A percentile compares a stretch with the other conserved stretches of the same genome.
Evolutionary conservation across 495 filamentous ascomycete species (phyloP).

Genomic region (Xylaria scruposa): DNA sequence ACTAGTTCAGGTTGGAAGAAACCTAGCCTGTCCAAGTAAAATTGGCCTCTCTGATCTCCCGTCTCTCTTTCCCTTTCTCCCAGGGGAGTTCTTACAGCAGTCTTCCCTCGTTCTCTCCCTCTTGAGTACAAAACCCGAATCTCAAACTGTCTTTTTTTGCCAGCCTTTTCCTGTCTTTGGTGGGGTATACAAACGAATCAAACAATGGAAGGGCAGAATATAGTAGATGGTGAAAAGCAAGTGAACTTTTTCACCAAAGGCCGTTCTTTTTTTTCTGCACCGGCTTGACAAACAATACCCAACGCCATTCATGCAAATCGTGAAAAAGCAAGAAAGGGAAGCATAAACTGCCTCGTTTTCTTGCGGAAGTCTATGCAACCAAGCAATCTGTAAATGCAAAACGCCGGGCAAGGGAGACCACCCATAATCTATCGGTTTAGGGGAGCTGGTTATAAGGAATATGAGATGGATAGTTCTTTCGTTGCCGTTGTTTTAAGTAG

Average conservation of each 20-base stretch:
- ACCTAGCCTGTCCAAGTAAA: not conserved
- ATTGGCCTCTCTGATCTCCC: not conserved
- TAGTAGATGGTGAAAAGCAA: not conserved
- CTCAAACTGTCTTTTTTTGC: not conserved
- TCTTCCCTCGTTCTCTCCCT: not conserved
- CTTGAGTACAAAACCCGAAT: not conserved
- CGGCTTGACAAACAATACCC: constrained; percentile 22
- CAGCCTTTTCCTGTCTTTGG: constrained; percentile 16
- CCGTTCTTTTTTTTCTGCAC: not conserved
- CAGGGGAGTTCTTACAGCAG: not conserved
- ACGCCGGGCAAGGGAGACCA: constrained; percentile 25
- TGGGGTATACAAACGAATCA: constrained; percentile 24
- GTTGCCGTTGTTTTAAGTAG: not conserved
- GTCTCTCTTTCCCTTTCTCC: not conserved
- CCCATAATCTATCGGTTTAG: constrained; percentile 24
- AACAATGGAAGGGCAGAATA: not conserved
- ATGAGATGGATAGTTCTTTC: constrained; percentile 2
- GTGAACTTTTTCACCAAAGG: not conserved
- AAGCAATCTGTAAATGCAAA: constrained; percentile 24
- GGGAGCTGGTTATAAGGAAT: not conserved
- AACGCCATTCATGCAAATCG: constrained; percentile 30
- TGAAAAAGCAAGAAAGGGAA: constrained; percentile 11
- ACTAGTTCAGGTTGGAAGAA: not conserved
- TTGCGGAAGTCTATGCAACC: constrained; percentile 16
- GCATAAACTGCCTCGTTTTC: constrained; percentile 8